Evolutionary conservation across 1,284 basidiomycete species (phyloP), one percentile per base, ranked within the genome.

Genomic region (Trichosporon sp.): DNA sequence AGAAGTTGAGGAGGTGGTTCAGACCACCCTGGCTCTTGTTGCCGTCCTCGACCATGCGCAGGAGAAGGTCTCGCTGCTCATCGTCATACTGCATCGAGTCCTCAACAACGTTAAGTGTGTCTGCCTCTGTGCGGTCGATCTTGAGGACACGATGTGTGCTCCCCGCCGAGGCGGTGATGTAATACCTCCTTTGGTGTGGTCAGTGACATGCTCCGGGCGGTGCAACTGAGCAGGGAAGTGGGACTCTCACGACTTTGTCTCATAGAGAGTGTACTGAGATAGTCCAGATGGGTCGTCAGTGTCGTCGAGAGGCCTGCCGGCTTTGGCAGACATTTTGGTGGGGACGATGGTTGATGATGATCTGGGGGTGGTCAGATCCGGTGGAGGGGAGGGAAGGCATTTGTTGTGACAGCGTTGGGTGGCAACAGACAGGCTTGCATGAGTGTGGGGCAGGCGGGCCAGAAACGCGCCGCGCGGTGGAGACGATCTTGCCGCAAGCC

Each of bases 11-110:
- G 0, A 90, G 87, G 70, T 89, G 91, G 5, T 90, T 91, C 65
- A 98, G 81, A 1, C 95, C 94, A 8, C 95, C 95, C 10, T 88
- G 88, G 4, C 84, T 85, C 76, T 88, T 89, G 79, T 97, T 97
- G 19, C 94, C 94, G 72, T 97, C 94, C 66, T 94, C 90, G 14
- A 99, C 84, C 90, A 95, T 96, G 77, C 91, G 91, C 68, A 98
- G 83, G 80, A 98, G 87, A 36, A 88, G 87, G 59, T 86, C 89
- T 84, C 97, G 90, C 81, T 99, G 90, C 72, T 88, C 88, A 13
- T 89, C 87, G 49, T 87, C 91, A 78, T 99, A 99, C 32, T 92
- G 86, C 0, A 88, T 87, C 58, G 90, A 87, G 78, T 96, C 95
- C 71, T 96, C 92, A 11, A 90, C 84, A 3, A 95, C 86, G 31